A percentile compares a stretch with the other conserved stretches of the same genome.
phyloP scores from a whole-genome alignment of 257 asterid species.

The Salvia splendens region DNA sequence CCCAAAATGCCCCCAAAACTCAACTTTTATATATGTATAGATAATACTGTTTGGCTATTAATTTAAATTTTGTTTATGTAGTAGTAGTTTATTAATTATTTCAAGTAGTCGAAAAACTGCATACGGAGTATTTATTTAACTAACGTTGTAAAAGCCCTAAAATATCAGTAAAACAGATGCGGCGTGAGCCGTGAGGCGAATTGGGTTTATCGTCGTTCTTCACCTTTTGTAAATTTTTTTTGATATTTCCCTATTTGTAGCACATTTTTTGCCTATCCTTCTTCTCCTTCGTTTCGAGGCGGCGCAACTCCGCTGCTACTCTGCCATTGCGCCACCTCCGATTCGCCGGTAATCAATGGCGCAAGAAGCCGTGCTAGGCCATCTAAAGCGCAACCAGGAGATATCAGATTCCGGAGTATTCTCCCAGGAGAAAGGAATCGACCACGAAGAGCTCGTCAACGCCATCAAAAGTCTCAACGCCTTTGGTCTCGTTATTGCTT shows the following conservation, averaged over 20 bases:
- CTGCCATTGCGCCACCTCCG: conserved; percentile 7
- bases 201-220: too few species aligned
- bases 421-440: conserved; percentile 64
- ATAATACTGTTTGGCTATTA: too few species aligned
- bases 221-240: too few species aligned
- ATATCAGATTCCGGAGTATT: conserved; percentile 71
- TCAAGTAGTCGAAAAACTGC: too few species aligned
- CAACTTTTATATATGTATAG: too few species aligned
- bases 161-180: too few species aligned
- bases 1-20: too few species aligned
- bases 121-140: too few species aligned
- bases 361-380: conserved; percentile 78
- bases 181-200: too few species aligned
- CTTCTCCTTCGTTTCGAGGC: conserved; percentile 6
- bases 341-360: conserved; percentile 49
- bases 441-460: conserved; percentile 85
- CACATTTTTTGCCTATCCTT: conserved; percentile 11
- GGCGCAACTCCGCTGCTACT: conserved; percentile 16
- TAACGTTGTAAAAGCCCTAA: too few species aligned
- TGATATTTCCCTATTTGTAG: background rate
- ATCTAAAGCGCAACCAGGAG: conserved; percentile 55
- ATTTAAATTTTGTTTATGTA: too few species aligned
- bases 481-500: conserved; percentile 64
- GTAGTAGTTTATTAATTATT: too few species aligned
- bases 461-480: conserved; percentile 81